These are phyloP conservation scores for Prunus davidiana DNA, from an alignment of 306 rosid genomes.

Conservation along the genomic window DNA sequence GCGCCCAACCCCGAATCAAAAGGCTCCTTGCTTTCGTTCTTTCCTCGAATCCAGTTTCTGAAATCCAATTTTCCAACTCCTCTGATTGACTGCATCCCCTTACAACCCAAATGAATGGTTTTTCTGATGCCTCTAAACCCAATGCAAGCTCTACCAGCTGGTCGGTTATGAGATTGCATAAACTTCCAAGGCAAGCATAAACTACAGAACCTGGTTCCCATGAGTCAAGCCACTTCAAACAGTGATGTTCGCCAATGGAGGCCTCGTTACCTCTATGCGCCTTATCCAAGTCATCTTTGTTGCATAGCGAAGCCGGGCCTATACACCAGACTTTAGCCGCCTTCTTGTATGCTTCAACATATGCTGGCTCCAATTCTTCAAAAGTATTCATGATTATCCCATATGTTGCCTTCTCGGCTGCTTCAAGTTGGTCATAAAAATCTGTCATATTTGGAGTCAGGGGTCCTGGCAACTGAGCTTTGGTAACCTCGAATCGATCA, in stretches of 20 bases:
- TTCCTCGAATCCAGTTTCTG: constrained; percentile 37
- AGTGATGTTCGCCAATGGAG: constrained; percentile 28
- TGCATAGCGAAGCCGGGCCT: constrained; percentile 46
- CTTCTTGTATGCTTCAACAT: constrained; percentile 14
- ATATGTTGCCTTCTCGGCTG: constrained; percentile 19
- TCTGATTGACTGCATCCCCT: constrained; percentile 30
- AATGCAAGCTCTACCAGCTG: constrained; percentile 51
- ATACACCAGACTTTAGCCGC: constrained; percentile 28
- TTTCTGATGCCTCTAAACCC: constrained; percentile 55
- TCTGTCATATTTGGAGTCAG: neutral
- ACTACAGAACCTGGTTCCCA: constrained; percentile 37
- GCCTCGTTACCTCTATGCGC: constrained; percentile 54
- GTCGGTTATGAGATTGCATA: constrained; percentile 34
- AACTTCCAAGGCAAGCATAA: constrained; percentile 67
- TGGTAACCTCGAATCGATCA: constrained; percentile 34
- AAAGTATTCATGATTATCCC: constrained; percentile 31
- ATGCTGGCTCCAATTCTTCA: constrained; percentile 28
- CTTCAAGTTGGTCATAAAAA: neutral
- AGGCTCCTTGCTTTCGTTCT: constrained; percentile 48
- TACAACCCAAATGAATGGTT: constrained; percentile 65
- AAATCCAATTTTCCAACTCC: constrained; percentile 46
- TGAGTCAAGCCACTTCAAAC: constrained; percentile 51
- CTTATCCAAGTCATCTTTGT: constrained; percentile 38
- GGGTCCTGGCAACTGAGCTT: constrained; percentile 24
- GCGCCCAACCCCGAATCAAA: constrained; percentile 71